Evolutionary conservation across 1,284 basidiomycete species (phyloP), one percentile per base, ranked within the genome.

Genomic region (Fomes fomentarius): DNA sequence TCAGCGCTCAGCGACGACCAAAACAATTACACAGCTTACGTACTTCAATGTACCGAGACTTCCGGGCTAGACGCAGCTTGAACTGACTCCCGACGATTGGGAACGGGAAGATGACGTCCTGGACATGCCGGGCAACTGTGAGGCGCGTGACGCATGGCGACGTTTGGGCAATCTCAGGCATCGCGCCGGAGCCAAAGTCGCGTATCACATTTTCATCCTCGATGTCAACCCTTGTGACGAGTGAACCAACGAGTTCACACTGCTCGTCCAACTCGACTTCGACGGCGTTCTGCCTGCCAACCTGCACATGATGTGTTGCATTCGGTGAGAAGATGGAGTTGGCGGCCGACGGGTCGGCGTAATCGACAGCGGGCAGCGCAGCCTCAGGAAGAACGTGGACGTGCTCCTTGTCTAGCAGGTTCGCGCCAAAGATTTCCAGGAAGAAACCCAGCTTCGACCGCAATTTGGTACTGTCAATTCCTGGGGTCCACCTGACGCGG

Each of bases 11-110:
- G 37, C 69, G n/a, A n/a, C 65, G 21, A 74, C 73, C 6, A 11
- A 5, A 3, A 35, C 15, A n/a, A 21, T 22, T 22, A 42, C 3
- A 34, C 15, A 17, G 39, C 28, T 40, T 14, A 35, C 31, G 54
- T 69, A 82, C 82, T 70, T 85, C 81, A 10, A 83, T 70, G 56
- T 78, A 84, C 19, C 63, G 70, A 3, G 81, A 84, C 56, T 76
- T 79, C 25, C 83, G 74, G 6, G 80, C 82, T 25, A 84, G 63
- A 7, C 78, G 73, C 2, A 78, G 52, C 58, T 70, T 80, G 10
- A 49, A 44, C 33, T 67, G 56, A 6, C 60, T 63, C 10, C 68
- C 73, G 2, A 63, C 52, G 7, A 76, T 57, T 7, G 73, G 72
- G 42, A 71, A 68, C 10, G 75, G 73, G 55, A 66, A 76, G n/a